These are phyloP conservation scores for Leccinellum luteum DNA, from an alignment of 768 basidiomycete species.

Conservation along the genomic window DNA sequence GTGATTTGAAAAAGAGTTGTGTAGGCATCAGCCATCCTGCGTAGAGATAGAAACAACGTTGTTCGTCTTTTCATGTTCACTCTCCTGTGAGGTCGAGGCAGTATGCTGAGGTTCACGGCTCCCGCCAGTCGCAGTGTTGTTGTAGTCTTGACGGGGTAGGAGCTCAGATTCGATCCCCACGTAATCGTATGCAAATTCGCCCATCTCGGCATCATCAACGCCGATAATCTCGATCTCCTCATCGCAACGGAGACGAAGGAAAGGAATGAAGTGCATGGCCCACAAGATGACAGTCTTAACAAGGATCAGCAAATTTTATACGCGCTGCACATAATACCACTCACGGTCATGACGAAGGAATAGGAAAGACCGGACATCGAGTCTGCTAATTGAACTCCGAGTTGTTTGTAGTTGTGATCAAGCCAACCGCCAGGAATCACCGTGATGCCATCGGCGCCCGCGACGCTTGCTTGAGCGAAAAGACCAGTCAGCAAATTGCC, in stretches of 20 bases:
- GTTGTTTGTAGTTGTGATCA: conserved; percentile 75
- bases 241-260: conserved; percentile 63
- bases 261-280: conserved; percentile 87
- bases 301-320: background rate
- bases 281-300: conserved; percentile 74
- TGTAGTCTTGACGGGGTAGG: conserved; percentile 30
- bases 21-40: background rate
- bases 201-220: conserved; percentile 88
- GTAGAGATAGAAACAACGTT: background rate
- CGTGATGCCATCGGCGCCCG: conserved; percentile 73
- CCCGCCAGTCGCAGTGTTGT: conserved; percentile 27
- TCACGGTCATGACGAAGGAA: conserved; percentile 73
- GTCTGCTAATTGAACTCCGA: conserved; percentile 83
- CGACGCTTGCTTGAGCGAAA: conserved; percentile 81
- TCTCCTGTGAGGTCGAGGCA: conserved; percentile 24
- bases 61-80: conserved; percentile 26
- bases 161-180: conserved; percentile 67
- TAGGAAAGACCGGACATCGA: conserved; percentile 63
- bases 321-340: conserved; percentile 21
- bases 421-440: conserved; percentile 82
- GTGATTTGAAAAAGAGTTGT: background rate
- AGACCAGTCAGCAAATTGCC: conserved; percentile 85
- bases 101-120: conserved; percentile 36
- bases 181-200: conserved; percentile 88
- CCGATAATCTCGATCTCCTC: conserved; percentile 77